Evolutionary conservation across 2,329 filamentous ascomycete species (phyloP).

Genomic region (Emergomyces pasteurianus): DNA sequence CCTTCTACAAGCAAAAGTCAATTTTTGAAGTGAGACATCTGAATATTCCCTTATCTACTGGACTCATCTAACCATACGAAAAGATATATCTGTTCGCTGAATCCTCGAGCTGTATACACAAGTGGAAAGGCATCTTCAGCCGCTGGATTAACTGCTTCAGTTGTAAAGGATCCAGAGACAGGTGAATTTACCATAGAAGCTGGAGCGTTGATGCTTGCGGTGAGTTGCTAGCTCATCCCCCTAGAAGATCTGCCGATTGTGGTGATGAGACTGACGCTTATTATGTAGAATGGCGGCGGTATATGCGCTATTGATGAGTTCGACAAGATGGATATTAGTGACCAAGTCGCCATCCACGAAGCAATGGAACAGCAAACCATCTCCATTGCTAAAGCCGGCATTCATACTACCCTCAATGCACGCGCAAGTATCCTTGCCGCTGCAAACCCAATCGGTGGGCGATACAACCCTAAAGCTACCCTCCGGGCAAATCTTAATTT

Average conservation of each 20-base stretch:
- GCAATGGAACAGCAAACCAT: conserved; percentile 99
- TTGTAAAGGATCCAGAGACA: conserved; percentile 96
- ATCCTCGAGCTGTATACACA: conserved; percentile 94
- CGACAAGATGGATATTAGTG: conserved; percentile 97
- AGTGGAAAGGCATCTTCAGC: conserved; percentile 96
- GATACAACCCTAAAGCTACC: conserved; percentile 91
- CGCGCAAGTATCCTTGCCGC: conserved; percentile 91
- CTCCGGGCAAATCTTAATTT: conserved; percentile 95
- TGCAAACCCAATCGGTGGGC: conserved; percentile 86
- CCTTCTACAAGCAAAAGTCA: conserved; percentile 96
- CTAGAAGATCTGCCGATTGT: not conserved
- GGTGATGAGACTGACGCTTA: conserved; percentile 3
- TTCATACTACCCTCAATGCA: conserved; percentile 93
- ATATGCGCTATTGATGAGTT: conserved; percentile 99
- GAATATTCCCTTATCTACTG: not conserved
- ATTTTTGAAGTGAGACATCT: conserved; percentile 60
- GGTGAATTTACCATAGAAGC: conserved; percentile 98
- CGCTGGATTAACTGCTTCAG: conserved; percentile 90
- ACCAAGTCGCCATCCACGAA: conserved; percentile 98
- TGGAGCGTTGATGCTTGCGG: conserved; percentile 90
- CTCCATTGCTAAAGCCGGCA: conserved; percentile 95
- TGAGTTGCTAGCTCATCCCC: conserved; percentile 11
- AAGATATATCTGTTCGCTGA: conserved; percentile 82
- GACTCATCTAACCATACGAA: not conserved
- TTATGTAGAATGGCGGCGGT: conserved; percentile 55